phyloP scores from a whole-genome alignment of 139 green algal species.

The Chlamydomonas sp. region DNA sequence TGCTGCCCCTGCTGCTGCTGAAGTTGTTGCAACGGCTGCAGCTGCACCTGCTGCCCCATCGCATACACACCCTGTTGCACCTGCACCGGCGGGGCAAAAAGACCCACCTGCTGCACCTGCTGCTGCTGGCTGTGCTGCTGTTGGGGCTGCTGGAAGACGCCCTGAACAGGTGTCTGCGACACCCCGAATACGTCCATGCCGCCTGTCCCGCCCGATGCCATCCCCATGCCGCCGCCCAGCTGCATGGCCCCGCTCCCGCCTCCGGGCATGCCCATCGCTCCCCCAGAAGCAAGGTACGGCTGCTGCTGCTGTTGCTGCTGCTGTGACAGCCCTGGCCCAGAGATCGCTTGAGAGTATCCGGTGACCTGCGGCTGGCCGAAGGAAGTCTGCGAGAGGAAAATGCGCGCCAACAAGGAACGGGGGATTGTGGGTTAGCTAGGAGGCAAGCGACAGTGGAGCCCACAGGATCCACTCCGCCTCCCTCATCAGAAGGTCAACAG shows the following conservation, averaged over 20 bases:
- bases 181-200: neutral
- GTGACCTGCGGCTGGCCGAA: neutral
- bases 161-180: neutral
- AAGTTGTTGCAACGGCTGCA: neutral
- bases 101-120: neutral
- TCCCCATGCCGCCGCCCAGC: neutral
- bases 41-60: neutral
- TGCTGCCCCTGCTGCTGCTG: conserved; percentile 9
- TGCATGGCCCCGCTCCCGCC: neutral
- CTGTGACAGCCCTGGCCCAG: neutral
- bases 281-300: neutral
- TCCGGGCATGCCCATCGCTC: too few relatives aligned
- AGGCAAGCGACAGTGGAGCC: neutral
- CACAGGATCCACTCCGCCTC: too few relatives aligned
- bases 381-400: neutral
- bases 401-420: neutral
- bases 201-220: neutral
- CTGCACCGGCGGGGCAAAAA: neutral
- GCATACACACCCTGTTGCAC: conserved; percentile 1
- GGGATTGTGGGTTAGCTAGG: neutral
- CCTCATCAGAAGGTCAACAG: too few relatives aligned
- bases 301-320: neutral
- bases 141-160: neutral
- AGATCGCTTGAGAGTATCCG: neutral
- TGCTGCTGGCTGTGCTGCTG: neutral